A percentile compares a stretch with the other conserved stretches of the same genome.
phyloP scores from a whole-genome alignment of 257 asterid species.

The Ophiorrhiza pumila region DNA sequence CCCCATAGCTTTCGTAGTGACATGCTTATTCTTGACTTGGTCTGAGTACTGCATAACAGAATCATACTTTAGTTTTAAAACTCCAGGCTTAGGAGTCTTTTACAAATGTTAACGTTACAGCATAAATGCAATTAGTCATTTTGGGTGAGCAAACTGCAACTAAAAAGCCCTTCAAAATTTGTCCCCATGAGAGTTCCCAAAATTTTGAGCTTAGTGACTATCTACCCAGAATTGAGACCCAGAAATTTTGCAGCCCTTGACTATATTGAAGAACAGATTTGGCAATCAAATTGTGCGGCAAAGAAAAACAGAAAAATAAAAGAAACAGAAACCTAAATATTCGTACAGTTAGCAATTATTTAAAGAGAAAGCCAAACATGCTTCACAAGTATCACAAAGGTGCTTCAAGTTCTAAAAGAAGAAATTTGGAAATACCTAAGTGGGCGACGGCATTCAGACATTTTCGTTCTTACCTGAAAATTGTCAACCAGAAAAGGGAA shows the following conservation, averaged over 20 bases:
- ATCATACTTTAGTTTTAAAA: conserved; percentile 4
- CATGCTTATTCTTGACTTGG: conserved; percentile 57
- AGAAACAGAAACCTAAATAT: neutral
- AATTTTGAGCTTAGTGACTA: neutral
- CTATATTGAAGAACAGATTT: neutral
- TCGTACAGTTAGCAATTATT: neutral
- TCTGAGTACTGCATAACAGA: conserved; percentile 49
- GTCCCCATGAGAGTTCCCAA: neutral
- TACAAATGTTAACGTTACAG: neutral
- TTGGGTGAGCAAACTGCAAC: neutral
- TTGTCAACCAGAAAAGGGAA: conserved; percentile 4
- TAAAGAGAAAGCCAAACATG: neutral
- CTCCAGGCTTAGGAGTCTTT: conserved; percentile 11
- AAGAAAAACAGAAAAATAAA: neutral
- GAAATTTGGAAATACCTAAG: conserved; percentile 49
- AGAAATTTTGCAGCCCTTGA: neutral
- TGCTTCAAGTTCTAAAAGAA: neutral
- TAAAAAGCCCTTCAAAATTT: neutral
- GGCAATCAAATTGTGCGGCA: neutral
- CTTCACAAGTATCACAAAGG: neutral
- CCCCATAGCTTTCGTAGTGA: conserved; percentile 63
- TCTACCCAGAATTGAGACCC: neutral
- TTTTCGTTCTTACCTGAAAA: conserved; percentile 73
- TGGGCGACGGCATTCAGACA: conserved; percentile 79
- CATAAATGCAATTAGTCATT: neutral